Evolutionary conservation across 176 grass and related monocot genomes (phyloP), one percentile per base, ranked within the genome.

Genomic region (Oryza officinalis): DNA sequence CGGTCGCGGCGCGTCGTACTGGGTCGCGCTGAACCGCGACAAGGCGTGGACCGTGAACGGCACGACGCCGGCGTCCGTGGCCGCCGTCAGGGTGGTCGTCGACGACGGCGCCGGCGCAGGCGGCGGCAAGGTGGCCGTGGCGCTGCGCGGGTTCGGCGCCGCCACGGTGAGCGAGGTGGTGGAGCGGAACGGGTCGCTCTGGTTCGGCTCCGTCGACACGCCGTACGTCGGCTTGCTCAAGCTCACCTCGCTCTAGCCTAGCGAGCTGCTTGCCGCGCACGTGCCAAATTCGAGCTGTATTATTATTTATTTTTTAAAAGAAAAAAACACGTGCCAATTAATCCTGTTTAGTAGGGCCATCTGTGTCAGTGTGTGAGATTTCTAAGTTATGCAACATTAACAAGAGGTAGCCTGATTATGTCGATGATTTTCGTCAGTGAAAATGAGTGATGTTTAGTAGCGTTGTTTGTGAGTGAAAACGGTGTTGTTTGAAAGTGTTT

Each of bases 141-240:
- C 86, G 69, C 71, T 95, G 59, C 45, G 89, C 22, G 91, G 93
- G 45, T 63, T 85, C 27, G 38, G 82, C 9, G 63, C 15, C 27
- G 81, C 65, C 41, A 88, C 88, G 0, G 76, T 95, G 49, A 98
- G 96, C 72, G 96, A 98, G 82, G 96, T 95, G 8, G 31, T 84
- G 15, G 87, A 98, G 87, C 76, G 76, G 18, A 75, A 88, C 26
- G 90, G 92, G 2, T 74, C 75, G 46, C 71, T 98, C 1, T 95
- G 90, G 92, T 74, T 98, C n/a, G 96, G 96, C 14, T 98, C 96
- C 4, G 79, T 95, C 33, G 88, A 88, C 32, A 86, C 85, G 83
- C 82, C 93, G 14, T 98, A 95, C 32, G 87, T 95, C 23, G 83
- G 91, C 4, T 44, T 93, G 1, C 90, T 89, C 74, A 92, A 13